Conservation (phyloP, 768 basidiomycete species). For the Mycena polygramma region DNA sequence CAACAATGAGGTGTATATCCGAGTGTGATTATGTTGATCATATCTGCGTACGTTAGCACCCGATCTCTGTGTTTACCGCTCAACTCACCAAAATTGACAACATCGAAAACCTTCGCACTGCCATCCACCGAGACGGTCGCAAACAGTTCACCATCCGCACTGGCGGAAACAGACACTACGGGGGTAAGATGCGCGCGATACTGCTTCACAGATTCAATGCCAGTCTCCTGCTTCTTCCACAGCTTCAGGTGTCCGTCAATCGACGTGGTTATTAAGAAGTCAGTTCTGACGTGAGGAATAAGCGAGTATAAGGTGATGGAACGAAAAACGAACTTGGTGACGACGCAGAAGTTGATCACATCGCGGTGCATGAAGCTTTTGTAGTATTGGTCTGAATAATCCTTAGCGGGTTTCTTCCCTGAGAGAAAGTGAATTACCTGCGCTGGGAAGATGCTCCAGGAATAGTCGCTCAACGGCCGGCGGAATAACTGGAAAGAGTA, state of each 20-base stretch:
- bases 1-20: conserved; percentile 88
- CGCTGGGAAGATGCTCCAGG: conserved; percentile 90
- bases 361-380: conserved; percentile 99
- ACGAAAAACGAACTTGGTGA: conserved; percentile 78
- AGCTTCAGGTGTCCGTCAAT: conserved; percentile 95
- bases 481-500: conserved; percentile 76
- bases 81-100: conserved; percentile 93
- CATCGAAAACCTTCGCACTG: conserved; percentile 95
- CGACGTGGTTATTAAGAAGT: conserved; percentile 95
- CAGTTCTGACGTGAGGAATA: conserved; percentile 70
- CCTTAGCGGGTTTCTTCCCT: too few relatives aligned
- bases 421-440: conserved; percentile 41
- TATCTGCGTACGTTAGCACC: conserved; percentile 69
- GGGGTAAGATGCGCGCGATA: conserved; percentile 92
- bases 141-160: conserved; percentile 92
- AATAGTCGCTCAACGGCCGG: conserved; percentile 85
- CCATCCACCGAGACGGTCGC: conserved; percentile 94
- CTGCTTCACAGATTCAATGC: conserved; percentile 98
- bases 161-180: conserved; percentile 84
- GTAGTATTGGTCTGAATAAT: conserved; percentile 81
- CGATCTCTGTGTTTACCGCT: background rate
- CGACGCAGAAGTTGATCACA: conserved; percentile 86
- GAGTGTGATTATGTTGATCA: conserved; percentile 98
- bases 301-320: background rate
- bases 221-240: conserved; percentile 98